A percentile compares a stretch with the other conserved stretches of the same genome.
These are phyloP conservation scores for Rhodosporidiobolus sp. DNA, from an alignment of 768 basidiomycete genomes.

Conservation along the genomic window DNA sequence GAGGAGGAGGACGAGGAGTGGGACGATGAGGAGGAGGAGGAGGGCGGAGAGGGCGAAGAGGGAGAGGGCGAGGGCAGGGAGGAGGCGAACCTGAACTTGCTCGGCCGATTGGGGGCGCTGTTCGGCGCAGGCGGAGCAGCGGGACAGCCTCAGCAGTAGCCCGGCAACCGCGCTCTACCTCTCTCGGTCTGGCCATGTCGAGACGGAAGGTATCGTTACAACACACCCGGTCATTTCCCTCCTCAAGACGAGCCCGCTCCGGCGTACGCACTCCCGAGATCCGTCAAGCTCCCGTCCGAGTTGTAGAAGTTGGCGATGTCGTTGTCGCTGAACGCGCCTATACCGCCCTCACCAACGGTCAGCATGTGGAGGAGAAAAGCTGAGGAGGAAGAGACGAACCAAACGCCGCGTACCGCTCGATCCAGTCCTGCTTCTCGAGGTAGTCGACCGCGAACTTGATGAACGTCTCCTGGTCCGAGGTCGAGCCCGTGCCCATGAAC, in stretches of 20 bases:
- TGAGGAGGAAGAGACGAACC: neutral
- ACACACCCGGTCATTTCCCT: neutral
- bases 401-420: constrained; percentile 27
- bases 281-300: neutral
- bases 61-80: constrained; percentile 27
- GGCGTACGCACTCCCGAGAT: constrained; percentile 17
- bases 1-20: constrained; percentile 45
- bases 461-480: constrained; percentile 5
- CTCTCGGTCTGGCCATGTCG: too few relatives aligned
- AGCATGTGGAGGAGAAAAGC: neutral
- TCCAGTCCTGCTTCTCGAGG: constrained; percentile 24
- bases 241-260: neutral
- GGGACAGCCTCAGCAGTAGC: neutral
- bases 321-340: constrained; percentile 27
- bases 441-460: constrained; percentile 7
- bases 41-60: constrained; percentile 28
- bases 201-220: neutral
- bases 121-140: neutral
- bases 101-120: too few relatives aligned
- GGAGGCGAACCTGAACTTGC: too few relatives aligned
- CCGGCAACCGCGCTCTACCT: too few relatives aligned
- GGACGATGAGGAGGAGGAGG: constrained; percentile 9
- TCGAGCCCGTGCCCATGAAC: constrained; percentile 25
- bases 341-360: fast-evolving
- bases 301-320: constrained; percentile 13